A percentile compares a stretch with the other conserved stretches of the same genome.
Evolutionary conservation across 2,329 filamentous ascomycete genomes (phyloP).

Genomic region (Pezicula neosporulosa): DNA sequence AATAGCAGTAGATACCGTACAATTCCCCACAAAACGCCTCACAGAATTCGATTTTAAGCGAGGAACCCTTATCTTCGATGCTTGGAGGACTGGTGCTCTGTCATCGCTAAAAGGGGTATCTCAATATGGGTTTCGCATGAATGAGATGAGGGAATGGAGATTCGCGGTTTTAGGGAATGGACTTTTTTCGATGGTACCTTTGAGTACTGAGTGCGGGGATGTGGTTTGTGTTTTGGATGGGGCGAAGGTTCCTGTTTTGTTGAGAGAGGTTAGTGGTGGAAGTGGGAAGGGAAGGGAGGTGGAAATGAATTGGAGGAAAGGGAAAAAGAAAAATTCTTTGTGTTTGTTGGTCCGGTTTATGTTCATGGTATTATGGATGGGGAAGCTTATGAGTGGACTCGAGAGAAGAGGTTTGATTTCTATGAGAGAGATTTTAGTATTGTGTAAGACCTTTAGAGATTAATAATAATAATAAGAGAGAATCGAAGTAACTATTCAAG

Average conservation of each 20-base stretch:
- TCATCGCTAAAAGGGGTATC: background rate
- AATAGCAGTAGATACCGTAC: too few species aligned
- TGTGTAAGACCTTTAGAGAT: too few species aligned
- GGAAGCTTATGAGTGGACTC: background rate
- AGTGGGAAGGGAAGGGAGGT: background rate
- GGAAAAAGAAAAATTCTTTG: too few species aligned
- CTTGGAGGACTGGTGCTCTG: background rate
- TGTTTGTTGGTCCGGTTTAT: background rate
- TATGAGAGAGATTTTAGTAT: too few species aligned
- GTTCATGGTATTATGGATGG: background rate
- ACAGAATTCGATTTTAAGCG: too few species aligned
- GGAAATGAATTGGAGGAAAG: too few species aligned
- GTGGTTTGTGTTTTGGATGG: constrained; percentile 1
- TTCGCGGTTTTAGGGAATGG: constrained; percentile 1
- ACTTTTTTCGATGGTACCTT: constrained; percentile 2
- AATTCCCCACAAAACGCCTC: too few species aligned
- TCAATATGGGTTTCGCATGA: background rate
- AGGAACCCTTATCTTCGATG: background rate
- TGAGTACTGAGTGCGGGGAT: background rate
- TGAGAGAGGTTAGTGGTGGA: background rate
- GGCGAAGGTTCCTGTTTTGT: constrained; percentile 1
- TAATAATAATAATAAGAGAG: too few species aligned
- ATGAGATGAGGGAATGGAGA: background rate
- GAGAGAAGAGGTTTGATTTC: too few species aligned
- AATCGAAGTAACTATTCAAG: too few species aligned